phyloP scores from a whole-genome alignment of 2,329 filamentous ascomycete species.

The Scedosporium dehoogii region DNA sequence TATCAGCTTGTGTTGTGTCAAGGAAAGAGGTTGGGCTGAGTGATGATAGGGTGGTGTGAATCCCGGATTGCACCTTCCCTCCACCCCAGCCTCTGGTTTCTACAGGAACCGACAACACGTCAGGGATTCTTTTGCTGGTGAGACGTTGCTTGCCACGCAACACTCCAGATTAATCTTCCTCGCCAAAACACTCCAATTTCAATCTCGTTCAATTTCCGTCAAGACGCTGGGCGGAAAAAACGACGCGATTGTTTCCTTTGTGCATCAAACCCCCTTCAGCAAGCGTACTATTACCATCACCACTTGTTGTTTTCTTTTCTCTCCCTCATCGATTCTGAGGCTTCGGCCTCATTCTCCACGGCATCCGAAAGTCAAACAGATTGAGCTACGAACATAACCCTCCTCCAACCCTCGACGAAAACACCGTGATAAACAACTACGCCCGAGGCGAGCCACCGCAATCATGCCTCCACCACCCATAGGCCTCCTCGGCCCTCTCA shows the following conservation, averaged over 20 bases:
- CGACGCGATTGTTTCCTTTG: background rate
- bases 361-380: background rate
- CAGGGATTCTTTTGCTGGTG: background rate
- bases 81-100: constrained; percentile 17
- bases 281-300: background rate
- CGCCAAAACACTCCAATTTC: background rate
- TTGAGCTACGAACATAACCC: background rate
- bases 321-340: background rate
- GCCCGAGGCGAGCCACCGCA: background rate
- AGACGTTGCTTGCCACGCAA: constrained; percentile 7
- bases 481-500: constrained; percentile 25
- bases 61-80: constrained; percentile 2
- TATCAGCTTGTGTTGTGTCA: background rate
- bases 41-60: background rate
- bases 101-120: constrained; percentile 14
- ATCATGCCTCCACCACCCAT: background rate
- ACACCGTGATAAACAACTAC: background rate
- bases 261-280: background rate
- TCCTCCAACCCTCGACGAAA: too few relatives aligned
- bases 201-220: background rate
- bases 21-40: background rate
- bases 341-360: background rate
- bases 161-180: background rate
- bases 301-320: background rate
- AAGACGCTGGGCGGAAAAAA: background rate